These are phyloP conservation scores for Leccinum barrowsii DNA, from an alignment of 768 basidiomycete genomes.

Conservation along the genomic window DNA sequence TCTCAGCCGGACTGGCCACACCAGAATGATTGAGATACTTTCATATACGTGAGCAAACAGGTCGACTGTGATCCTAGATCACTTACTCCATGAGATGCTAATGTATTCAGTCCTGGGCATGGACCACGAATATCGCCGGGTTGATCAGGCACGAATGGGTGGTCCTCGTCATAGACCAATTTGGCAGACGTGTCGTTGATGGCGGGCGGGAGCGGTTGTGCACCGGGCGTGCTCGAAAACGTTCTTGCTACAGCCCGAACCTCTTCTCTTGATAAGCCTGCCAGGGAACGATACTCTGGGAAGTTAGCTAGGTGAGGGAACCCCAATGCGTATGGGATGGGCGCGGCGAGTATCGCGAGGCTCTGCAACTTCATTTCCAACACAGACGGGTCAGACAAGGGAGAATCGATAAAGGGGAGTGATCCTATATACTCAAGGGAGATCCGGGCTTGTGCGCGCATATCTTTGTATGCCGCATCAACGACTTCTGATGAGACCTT, in stretches of 20 bases:
- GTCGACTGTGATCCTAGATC: neutral
- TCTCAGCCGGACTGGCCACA: conserved; percentile 21
- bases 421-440: conserved; percentile 1
- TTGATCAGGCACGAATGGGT: conserved; percentile 12
- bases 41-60: neutral
- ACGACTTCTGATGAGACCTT: too few relatives aligned
- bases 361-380: conserved; percentile 8
- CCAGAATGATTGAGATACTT: conserved; percentile 20
- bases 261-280: conserved; percentile 16
- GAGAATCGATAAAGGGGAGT: neutral
- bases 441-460: neutral
- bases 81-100: conserved; percentile 27
- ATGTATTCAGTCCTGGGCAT: conserved; percentile 24
- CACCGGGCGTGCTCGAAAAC: conserved; percentile 19
- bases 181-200: conserved; percentile 25
- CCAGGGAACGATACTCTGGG: conserved; percentile 21
- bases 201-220: conserved; percentile 21
- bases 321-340: conserved; percentile 8
- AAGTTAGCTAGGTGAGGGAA: conserved; percentile 16
- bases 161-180: conserved; percentile 16
- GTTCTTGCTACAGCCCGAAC: conserved; percentile 10
- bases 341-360: neutral
- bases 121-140: conserved; percentile 27
- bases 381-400: neutral
- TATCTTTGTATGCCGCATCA: too few relatives aligned